Base-by-base conservation (phyloP, 2,329 filamentous ascomycete species). In the Paracamarosporium sp. region DNA sequence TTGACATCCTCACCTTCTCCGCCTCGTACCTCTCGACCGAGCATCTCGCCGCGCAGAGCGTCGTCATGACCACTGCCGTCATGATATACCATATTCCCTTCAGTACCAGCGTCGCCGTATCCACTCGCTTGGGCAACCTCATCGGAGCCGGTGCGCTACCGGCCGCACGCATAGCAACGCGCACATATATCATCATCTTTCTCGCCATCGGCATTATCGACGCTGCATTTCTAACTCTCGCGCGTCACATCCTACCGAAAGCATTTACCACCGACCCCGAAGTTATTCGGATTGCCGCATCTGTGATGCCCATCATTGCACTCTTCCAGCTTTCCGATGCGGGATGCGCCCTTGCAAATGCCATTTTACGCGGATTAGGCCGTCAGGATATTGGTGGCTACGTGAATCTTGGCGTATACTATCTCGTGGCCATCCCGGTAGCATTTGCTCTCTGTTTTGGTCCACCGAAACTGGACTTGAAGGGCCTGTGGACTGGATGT, bases 11-110 rank as follows among this genome's bases (percentile, higher is more conserved):
- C 24, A 97, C 93, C 0, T 84, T 97, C 28, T 88, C 89, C 1
- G 86, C 92, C 0, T 91, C 89, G 43, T 91, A 91, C 62, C 88
- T 97, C 61, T 91, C 90, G 25, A 88, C 91, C 1, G 88, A 88
- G 13, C 88, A 91, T 62, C 85, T 98, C 1, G 94, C 94, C 0
- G 94, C 95, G 0, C 94, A 99, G 77, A 70, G 59, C 55, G 69
- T 76, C 11, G 64, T 76, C 36, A 76, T 74, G 71, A 73, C 71
- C 1, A 64, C 68, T 12, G 72, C 70, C 7, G 69, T 74, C 13
- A 64, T 74, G n/a, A 74, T 78, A 43, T 79, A 73, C 57, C 77
- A 79, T 56, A 71, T 79, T 5, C 76, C 77, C 0, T 79, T 79
- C 40, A 53, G 57, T 28, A 47, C 46, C 56, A 75, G 73, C 7